These are phyloP conservation scores for Acacia crassicarpa DNA, from an alignment of 306 rosid genomes.

Conservation along the genomic window DNA sequence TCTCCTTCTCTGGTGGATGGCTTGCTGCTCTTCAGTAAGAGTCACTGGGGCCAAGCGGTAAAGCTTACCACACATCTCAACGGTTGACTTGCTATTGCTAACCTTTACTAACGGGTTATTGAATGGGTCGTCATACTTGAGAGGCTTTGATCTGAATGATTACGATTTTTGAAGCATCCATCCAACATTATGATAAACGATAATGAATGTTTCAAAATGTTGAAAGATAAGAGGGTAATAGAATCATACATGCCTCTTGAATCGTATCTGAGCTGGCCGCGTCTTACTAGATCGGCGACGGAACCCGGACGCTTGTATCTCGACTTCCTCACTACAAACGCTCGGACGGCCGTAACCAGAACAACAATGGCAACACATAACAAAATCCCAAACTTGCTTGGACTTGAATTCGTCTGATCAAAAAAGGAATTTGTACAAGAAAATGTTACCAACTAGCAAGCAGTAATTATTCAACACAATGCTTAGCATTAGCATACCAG, in stretches of 20 bases:
- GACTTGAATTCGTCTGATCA: constrained; percentile 45
- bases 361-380: constrained; percentile 57
- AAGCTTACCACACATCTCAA: constrained; percentile 92
- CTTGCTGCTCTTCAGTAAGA: constrained; percentile 80
- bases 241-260: constrained; percentile 99
- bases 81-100: constrained; percentile 68
- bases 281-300: constrained; percentile 89
- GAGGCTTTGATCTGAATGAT: constrained; percentile 68
- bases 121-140: constrained; percentile 91
- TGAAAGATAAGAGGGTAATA: constrained; percentile 28
- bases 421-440: background rate
- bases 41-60: constrained; percentile 95
- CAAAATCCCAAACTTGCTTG: constrained; percentile 59
- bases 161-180: background rate
- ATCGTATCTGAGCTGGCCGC: constrained; percentile 95
- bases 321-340: constrained; percentile 41
- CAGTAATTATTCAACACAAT: background rate
- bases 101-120: constrained; percentile 88
- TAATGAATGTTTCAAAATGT: background rate
- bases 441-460: background rate
- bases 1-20: constrained; percentile 83
- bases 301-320: constrained; percentile 70
- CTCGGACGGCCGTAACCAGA: constrained; percentile 46
- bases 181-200: background rate
- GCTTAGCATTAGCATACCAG: background rate